Conservation (phyloP, 495 filamentous ascomycete genomes). For the Penicillium pancosmium region DNA sequence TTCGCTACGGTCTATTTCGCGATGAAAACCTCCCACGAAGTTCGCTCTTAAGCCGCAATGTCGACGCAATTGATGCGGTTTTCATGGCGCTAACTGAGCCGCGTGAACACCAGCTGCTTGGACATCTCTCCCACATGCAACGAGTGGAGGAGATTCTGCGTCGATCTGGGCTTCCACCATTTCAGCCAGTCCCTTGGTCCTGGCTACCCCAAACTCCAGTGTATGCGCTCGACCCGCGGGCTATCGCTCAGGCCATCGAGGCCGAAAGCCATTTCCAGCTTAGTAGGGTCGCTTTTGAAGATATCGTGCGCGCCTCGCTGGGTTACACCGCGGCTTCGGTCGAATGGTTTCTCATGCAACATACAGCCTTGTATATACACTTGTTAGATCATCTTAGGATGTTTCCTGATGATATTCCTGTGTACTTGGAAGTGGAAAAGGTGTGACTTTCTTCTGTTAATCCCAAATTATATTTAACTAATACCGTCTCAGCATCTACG, state of each 20-base stretch:
- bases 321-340: slow-evolving; percentile 36
- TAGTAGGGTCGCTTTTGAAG: slow-evolving; percentile 42
- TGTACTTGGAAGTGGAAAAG: slow-evolving; percentile 42
- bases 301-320: slow-evolving; percentile 43
- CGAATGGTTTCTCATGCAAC: slow-evolving; percentile 48
- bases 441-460: slow-evolving; percentile 20
- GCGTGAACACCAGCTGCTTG: slow-evolving; percentile 31
- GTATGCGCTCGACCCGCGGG: slow-evolving; percentile 20
- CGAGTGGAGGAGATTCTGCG: slow-evolving; percentile 49
- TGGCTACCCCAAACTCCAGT: slow-evolving; percentile 40
- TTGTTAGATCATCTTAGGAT: slow-evolving; percentile 37
- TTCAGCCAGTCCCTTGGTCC: slow-evolving; percentile 35
- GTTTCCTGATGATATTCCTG: slow-evolving; percentile 36
- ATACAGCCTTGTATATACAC: slow-evolving; percentile 42
- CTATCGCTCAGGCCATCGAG: slow-evolving; percentile 42
- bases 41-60: slow-evolving; percentile 37
- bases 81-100: slow-evolving; percentile 31
- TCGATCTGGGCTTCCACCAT: slow-evolving; percentile 27
- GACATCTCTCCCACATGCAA: slow-evolving; percentile 38
- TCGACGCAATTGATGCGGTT: slow-evolving; percentile 36
- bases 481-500: slow-evolving; percentile 34
- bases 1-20: slow-evolving; percentile 41
- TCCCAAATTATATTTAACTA: background rate
- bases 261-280: slow-evolving; percentile 50
- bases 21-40: slow-evolving; percentile 39